Conservation (phyloP, 2,329 filamentous ascomycete genomes). For the Ophiosphaerella herpotricha region DNA sequence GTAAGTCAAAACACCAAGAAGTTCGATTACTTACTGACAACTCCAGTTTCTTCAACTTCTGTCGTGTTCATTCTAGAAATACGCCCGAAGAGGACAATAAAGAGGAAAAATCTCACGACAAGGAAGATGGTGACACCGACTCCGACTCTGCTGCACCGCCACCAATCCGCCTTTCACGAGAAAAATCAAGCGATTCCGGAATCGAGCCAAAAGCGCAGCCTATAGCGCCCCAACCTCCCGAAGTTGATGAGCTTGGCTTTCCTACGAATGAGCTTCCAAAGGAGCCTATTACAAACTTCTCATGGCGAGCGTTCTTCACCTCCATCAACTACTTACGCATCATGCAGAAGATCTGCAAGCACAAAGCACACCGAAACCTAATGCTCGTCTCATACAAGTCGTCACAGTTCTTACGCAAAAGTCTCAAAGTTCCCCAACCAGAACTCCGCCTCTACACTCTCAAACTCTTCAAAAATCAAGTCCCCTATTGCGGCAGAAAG, state of each 20-base stretch:
- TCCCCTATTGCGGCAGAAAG: conserved; percentile 96
- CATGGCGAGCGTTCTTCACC: conserved; percentile 92
- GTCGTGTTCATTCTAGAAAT: conserved; percentile 72
- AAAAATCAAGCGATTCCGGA: conserved; percentile 35
- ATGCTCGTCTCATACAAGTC: conserved; percentile 96
- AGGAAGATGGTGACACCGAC: conserved; percentile 37
- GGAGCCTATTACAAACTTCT: conserved; percentile 85
- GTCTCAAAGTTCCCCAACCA: conserved; percentile 86
- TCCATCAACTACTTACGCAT: conserved; percentile 94
- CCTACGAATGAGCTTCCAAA: conserved; percentile 71
- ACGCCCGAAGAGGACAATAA: conserved; percentile 35
- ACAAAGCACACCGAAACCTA: conserved; percentile 92
- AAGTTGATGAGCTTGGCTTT: conserved; percentile 86
- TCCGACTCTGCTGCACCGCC: conserved; percentile 78
- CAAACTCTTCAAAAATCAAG: conserved; percentile 98
- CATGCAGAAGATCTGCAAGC: conserved; percentile 96
- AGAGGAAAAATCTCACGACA: conserved; percentile 20
- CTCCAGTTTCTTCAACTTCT: conserved; percentile 88
- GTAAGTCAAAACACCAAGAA: conserved; percentile 52
- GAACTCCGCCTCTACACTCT: conserved; percentile 90
- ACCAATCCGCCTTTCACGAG: conserved; percentile 67
- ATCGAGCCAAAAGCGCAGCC: conserved; percentile 28
- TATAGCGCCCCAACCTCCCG: conserved; percentile 46
- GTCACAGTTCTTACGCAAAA: conserved; percentile 87
- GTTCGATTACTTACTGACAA: conserved; percentile 12